phyloP scores from a whole-genome alignment of 1,284 basidiomycete genomes.

The Anthracocystis walkeri region DNA sequence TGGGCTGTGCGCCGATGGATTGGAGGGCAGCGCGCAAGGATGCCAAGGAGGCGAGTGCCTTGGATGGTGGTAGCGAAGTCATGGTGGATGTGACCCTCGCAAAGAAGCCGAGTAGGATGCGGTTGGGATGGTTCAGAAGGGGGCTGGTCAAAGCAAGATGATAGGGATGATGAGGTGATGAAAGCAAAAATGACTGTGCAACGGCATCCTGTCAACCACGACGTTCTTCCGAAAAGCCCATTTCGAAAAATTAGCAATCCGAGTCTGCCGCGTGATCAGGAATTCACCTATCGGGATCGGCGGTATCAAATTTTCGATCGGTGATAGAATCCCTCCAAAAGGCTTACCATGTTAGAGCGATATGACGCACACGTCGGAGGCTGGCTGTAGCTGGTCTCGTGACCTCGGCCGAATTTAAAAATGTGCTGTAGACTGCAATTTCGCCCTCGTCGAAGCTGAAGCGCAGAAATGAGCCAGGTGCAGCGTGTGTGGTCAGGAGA shows the following conservation, averaged over 20 bases:
- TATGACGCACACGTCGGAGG: not conserved
- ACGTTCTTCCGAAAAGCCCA: too few relatives aligned
- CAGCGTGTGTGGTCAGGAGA: not conserved
- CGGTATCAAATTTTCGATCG: not conserved
- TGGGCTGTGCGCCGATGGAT: conserved; percentile 31
- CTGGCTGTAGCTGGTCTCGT: conserved; percentile 5
- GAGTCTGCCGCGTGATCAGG: too few relatives aligned
- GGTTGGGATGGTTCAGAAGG: too few relatives aligned
- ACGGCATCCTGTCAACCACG: too few relatives aligned
- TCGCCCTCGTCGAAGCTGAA: not conserved
- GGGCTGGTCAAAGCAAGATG: too few relatives aligned
- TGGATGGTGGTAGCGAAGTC: conserved; percentile 26
- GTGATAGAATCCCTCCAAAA: not conserved
- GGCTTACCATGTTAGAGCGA: not conserved
- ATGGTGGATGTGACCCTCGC: conserved; percentile 1
- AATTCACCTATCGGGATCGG: too few relatives aligned
- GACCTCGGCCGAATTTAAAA: conserved; percentile 27
- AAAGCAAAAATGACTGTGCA: too few relatives aligned
- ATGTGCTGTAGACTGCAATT: not conserved
- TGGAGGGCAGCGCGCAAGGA: conserved; percentile 34
- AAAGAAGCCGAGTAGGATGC: too few relatives aligned
- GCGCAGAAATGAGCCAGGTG: not conserved
- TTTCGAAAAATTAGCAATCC: too few relatives aligned
- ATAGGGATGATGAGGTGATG: too few relatives aligned
- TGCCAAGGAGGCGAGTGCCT: conserved; percentile 31